Evolutionary conservation across 495 filamentous ascomycete species (phyloP).

Genomic region (Peziza echinospora): DNA sequence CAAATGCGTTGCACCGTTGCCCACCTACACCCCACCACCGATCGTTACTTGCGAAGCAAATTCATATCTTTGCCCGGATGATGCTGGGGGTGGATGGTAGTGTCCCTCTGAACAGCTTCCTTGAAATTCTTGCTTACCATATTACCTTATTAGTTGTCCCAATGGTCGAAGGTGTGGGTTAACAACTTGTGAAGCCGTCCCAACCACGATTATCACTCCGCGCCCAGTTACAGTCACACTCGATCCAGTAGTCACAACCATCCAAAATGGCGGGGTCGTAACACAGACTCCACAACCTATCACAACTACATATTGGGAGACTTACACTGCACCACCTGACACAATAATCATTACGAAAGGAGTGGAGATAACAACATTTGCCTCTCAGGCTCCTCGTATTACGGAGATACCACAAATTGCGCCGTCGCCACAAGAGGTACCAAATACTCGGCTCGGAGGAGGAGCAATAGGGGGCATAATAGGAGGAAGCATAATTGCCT

Average conservation of each 20-base stretch:
- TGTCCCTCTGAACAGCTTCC: not conserved
- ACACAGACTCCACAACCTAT: not conserved
- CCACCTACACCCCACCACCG: not conserved
- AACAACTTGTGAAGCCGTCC: not conserved
- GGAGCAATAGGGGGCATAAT: not conserved
- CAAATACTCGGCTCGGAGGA: not conserved
- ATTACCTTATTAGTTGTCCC: not conserved
- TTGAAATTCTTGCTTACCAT: not conserved
- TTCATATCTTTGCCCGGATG: not conserved
- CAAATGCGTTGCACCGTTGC: not conserved
- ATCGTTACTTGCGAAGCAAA: not conserved
- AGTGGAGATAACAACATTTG: not conserved
- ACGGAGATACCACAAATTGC: not conserved
- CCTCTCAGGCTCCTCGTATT: not conserved
- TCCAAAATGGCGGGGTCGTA: not conserved
- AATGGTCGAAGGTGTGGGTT: not conserved
- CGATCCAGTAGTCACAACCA: not conserved
- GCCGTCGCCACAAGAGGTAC: not conserved
- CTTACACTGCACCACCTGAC: not conserved
- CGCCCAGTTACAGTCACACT: not conserved
- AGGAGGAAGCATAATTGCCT: not conserved
- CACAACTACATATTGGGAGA: not conserved
- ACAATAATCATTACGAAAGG: not conserved
- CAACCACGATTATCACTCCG: not conserved
- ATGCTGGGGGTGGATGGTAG: not conserved